Base-by-base conservation (phyloP, 768 basidiomycete genomes). In the Termitomyces sp. region DNA sequence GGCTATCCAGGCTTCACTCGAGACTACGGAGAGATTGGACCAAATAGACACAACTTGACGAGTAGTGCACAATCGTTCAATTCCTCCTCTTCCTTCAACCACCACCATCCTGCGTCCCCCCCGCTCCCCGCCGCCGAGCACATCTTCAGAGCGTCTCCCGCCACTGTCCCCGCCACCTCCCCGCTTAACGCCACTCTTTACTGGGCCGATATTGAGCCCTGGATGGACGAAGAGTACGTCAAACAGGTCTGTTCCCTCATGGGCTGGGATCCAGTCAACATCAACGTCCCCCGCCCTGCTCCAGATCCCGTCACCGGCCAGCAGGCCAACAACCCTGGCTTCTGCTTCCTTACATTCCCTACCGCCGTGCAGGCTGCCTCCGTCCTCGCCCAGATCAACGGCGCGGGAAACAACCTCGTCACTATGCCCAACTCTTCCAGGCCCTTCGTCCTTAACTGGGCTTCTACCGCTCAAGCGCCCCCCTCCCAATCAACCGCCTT, bases 191-290 rank as follows among this genome's bases (percentile, higher is more conserved):
- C 81, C 60, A 89, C 91, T 44, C 83, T 93, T 65, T 91, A 85
- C 81, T 91, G 95, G 85, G 85, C 87, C 64, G 89, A 92, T 67
- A 83, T 96, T 56, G 94, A 96, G 72, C 86, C 88, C 64, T 96
- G 94, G 94, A 95, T 96, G 95, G 93, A 95, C 75, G 92, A 94
- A 82, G 89, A 91, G 71, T 96, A 95, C 78, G 90, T 87, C 47
- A 88, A 89, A 72, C 89, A 93, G 70, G 91, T 94, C 67, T 92
- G 92, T 73, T 75, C 72, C 48, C 76, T 93, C 69, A 91, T 94
- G 89, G 85, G 88, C 58, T 95, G 94, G 93, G 89, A 92, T 59
- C 82, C 86, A 16, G 78, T 85, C 68, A 80, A 71, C 70, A 84
- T 91, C 74, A 86, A 86, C 72, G 84, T 93, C 38, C 89, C 91